Base-by-base conservation (phyloP, 805 yeast species). In the Spathaspora hagerdaliae region DNA sequence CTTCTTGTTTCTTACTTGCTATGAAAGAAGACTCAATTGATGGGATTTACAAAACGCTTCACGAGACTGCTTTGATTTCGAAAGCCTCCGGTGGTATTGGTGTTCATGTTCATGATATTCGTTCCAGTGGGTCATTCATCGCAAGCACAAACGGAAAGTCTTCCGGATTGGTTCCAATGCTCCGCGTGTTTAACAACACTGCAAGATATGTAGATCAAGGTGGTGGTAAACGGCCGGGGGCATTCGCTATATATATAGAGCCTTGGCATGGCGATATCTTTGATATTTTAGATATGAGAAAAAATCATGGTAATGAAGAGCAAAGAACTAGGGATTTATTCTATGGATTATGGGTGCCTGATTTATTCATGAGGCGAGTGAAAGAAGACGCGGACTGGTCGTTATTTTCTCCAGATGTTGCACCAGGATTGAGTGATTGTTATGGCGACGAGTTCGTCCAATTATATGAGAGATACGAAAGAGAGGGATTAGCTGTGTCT, bases 181-280 rank as follows among this genome's bases (percentile, higher is more conserved):
- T 92, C 27, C 81, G 96, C 55, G 98, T 92, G 8, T 92, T 83
- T 72, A 92, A 92, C 73, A 86, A 89, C 68, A 90, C 98, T 26
- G 98, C 99, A 14, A 80, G 97, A 56, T 92, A 91, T 60, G 98
- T 92, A 36, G 98, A 92, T 59, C 99, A 92, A 74, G 99, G 99
- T 51, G 98, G 98, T 45, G 92, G 92, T 70, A 91, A 91, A 67
- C 77, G 99, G 59, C 99, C 99, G 0, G 98, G 98, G 51, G 99
- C 99, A 3, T 87, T 92, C 66, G 96, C 97, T 32, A 69, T 90
- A 33, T 92, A 91, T 67, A 65, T 92, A 33, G 99, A 92, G 69
- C 97, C 99, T 45, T 92, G 99, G 99, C 99, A 92, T 62, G 79
- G 86, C 9, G 99, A 92, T 58, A 76, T 92, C 32, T 85, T 88